These are phyloP conservation scores for Coemansia sp. DNA, from an alignment of 192 early-diverging fungal genomes.

Conservation along the genomic window DNA sequence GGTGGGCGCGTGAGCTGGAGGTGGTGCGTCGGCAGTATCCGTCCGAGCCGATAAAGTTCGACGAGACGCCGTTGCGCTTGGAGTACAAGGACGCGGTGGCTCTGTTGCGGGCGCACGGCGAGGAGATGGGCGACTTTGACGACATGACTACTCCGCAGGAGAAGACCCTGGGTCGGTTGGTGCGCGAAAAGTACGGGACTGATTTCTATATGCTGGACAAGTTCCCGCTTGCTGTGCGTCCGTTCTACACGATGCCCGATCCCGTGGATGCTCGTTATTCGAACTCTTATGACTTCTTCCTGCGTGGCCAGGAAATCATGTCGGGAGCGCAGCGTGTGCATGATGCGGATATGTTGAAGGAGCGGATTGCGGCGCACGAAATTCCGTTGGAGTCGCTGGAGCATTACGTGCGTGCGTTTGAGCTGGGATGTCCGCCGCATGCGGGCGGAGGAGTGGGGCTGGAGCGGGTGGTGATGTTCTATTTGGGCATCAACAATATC, in stretches of 20 bases:
- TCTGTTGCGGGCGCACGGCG: slow-evolving; percentile 83
- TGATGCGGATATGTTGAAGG: slow-evolving; percentile 75
- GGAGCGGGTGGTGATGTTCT: slow-evolving; percentile 97
- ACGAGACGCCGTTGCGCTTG: slow-evolving; percentile 78
- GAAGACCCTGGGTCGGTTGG: slow-evolving; percentile 78
- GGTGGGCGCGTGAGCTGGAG: slow-evolving; percentile 82
- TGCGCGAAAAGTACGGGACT: slow-evolving; percentile 91
- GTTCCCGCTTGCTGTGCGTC: slow-evolving; percentile 93
- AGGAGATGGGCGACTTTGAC: slow-evolving; percentile 89
- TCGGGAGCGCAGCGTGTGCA: slow-evolving; percentile 99
- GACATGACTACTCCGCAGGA: slow-evolving; percentile 91
- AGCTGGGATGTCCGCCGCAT: slow-evolving; percentile 94
- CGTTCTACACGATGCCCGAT: slow-evolving; percentile 99
- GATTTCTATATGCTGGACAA: slow-evolving; percentile 99
- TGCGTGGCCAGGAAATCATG: slow-evolving; percentile 98
- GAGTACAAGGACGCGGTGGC: slow-evolving; percentile 87
- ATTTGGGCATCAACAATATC: slow-evolving; percentile 92
- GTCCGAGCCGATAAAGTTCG: slow-evolving; percentile 85
- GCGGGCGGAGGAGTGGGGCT: slow-evolving; percentile 97
- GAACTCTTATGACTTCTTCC: slow-evolving; percentile 99
- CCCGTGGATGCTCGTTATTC: slow-evolving; percentile 82
- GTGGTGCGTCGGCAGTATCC: slow-evolving; percentile 87
- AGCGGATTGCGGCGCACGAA: slow-evolving; percentile 73
- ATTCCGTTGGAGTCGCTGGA: slow-evolving; percentile 82
- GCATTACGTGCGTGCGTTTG: slow-evolving; percentile 93